Evolutionary conservation across 2,329 filamentous ascomycete genomes (phyloP), one percentile per base, ranked within the genome.

Genomic region (Fusarium pininemorale): DNA sequence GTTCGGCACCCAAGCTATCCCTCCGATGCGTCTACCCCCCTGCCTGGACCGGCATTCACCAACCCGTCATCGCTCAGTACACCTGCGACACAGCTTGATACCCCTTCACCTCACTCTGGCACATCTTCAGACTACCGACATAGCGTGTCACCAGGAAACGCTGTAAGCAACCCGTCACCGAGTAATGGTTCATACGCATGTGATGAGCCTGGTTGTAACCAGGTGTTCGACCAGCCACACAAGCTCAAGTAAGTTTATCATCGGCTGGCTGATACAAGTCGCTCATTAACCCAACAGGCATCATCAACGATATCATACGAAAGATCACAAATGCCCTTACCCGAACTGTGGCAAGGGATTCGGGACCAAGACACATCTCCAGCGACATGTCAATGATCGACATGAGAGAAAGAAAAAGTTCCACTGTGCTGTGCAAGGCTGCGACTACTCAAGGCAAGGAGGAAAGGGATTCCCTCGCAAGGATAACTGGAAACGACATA

Each of bases 401-500:
- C 89, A 91, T 77, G 84, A 85, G 73, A 90, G 90, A 81, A 88
- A 86, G 67, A 88, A 87, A 78, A 89, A 89, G 66, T 90, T 88
- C 63, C 88, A 90, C 77, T 91, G 89, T 74, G 87, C 85, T 1
- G 84, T 88, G 9, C 83, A 82, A 5, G 85, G 84, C 12, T 91
- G 89, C 74, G 83, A 87, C 10, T 90, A 89, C 76, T 90, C 88
- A n/a, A 85, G 84, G 63, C 78, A 82, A 22, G 89, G 89, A 14
- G 87, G 88, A 62, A 90, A 89, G 70, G 87, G 86, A 0, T 91
- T 91, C 72, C 88, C 89, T 2, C 82, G 89, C 60, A 91, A 90
- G 76, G 89, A 90, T 75, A 90, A 91, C 79, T 90, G 89, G 89
- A 87, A 88, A 74, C 82, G 89, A 63, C 89, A 91, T 77, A 90